Evolutionary conservation across 2,329 filamentous ascomycete genomes (phyloP).

Genomic region (Akanthomyces uredinophilus): DNA sequence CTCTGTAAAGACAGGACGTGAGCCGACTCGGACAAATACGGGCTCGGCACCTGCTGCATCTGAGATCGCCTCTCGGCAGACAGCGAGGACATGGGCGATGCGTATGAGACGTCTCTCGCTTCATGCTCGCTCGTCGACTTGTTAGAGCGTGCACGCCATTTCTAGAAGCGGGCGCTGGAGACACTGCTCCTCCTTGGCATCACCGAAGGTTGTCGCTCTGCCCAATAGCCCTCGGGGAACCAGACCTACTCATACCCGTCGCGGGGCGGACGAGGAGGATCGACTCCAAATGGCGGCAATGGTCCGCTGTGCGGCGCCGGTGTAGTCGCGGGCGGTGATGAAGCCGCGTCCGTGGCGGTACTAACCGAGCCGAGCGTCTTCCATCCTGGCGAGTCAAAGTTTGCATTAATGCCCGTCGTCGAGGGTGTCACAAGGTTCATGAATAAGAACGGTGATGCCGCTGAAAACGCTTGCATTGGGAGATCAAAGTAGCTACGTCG

Average conservation of each 20-base stretch:
- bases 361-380: not conserved
- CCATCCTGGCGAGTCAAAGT: not conserved
- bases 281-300: slow-evolving; percentile 29
- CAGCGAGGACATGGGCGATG: slow-evolving; percentile 23
- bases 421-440: slow-evolving; percentile 16
- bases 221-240: slow-evolving; percentile 59
- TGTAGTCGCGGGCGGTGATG: not conserved
- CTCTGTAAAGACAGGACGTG: slow-evolving; percentile 44
- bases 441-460: slow-evolving; percentile 18
- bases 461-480: slow-evolving; percentile 17
- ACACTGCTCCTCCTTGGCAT: slow-evolving; percentile 29
- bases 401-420: not conserved
- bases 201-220: slow-evolving; percentile 42
- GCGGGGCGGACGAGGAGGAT: slow-evolving; percentile 51
- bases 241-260: slow-evolving; percentile 57
- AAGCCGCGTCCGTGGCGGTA: not conserved
- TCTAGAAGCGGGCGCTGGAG: slow-evolving; percentile 33
- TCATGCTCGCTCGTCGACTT: slow-evolving; percentile 33
- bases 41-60: slow-evolving; percentile 29
- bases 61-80: slow-evolving; percentile 14
- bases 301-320: not conserved
- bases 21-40: slow-evolving; percentile 42
- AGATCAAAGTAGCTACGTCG: slow-evolving; percentile 30
- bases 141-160: slow-evolving; percentile 35
- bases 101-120: slow-evolving; percentile 17